These are phyloP conservation scores for Ceratobasidium theobromae DNA, from an alignment of 1,284 basidiomycete genomes.

Conservation along the genomic window DNA sequence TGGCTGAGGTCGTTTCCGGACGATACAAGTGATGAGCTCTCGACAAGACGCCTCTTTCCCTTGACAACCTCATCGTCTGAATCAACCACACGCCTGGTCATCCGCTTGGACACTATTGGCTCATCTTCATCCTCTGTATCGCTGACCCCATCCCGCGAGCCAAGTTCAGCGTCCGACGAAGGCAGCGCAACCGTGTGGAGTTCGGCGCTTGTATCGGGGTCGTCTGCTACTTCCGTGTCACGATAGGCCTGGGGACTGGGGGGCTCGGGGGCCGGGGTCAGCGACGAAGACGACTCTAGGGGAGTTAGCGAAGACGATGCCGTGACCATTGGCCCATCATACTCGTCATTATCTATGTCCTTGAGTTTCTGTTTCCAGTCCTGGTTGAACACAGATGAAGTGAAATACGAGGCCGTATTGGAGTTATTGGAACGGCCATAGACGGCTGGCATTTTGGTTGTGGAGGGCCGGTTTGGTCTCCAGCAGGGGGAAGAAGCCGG, in stretches of 20 bases:
- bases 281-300: slow-evolving; percentile 29
- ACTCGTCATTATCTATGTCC: slow-evolving; percentile 11
- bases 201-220: slow-evolving; percentile 14
- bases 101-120: not conserved
- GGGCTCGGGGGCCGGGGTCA: slow-evolving; percentile 19
- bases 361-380: slow-evolving; percentile 26
- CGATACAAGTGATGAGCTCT: not conserved
- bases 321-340: slow-evolving; percentile 13
- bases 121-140: slow-evolving; percentile 1
- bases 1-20: not conserved
- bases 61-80: slow-evolving; percentile 9
- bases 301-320: slow-evolving; percentile 11
- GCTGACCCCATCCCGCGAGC: not conserved
- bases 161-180: slow-evolving; percentile 25
- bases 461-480: slow-evolving; percentile 5
- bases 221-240: slow-evolving; percentile 4
- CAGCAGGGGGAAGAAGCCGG: slow-evolving; percentile 20
- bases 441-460: slow-evolving; percentile 24
- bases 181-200: slow-evolving; percentile 10
- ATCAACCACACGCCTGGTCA: slow-evolving; percentile 3
- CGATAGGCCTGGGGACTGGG: slow-evolving; percentile 11
- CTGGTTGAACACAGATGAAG: slow-evolving; percentile 16
- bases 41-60: not conserved
- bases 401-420: not conserved
- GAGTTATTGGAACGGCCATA: slow-evolving; percentile 30